Evolutionary conservation across 768 basidiomycete genomes (phyloP).

Genomic region (Lactifluus pinguis): DNA sequence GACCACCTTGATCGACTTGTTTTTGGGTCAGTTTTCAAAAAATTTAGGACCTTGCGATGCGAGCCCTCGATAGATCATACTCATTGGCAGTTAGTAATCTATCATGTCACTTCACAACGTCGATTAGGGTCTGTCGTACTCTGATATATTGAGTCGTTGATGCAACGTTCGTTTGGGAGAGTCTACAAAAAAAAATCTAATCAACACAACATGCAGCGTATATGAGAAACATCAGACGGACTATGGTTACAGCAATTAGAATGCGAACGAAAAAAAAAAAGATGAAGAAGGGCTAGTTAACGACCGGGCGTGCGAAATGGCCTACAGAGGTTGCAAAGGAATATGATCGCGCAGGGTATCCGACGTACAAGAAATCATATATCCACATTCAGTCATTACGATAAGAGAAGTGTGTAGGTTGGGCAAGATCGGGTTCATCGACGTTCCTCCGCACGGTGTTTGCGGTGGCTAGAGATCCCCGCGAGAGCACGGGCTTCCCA

Average conservation of each 20-base stretch:
- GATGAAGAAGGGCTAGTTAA: background rate
- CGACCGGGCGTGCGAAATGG: background rate
- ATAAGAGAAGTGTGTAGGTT: background rate
- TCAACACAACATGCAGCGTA: constrained; percentile 6
- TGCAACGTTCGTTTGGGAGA: constrained; percentile 3
- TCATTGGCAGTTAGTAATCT: background rate
- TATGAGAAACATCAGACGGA: constrained; percentile 11
- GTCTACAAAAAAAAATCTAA: constrained; percentile 6
- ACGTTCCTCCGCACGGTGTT: constrained; percentile 32
- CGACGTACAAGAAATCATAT: constrained; percentile 5
- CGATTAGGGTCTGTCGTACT: constrained; percentile 3
- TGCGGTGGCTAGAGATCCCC: constrained; percentile 31
- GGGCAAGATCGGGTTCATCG: constrained; percentile 21
- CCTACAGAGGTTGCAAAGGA: background rate
- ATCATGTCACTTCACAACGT: background rate
- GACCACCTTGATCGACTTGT: background rate
- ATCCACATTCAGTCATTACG: background rate
- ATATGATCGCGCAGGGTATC: constrained; percentile 12
- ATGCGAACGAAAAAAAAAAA: constrained; percentile 1
- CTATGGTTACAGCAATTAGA: constrained; percentile 14
- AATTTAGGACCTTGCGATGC: background rate
- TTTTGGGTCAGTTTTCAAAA: background rate
- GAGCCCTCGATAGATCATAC: background rate
- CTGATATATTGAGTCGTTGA: background rate
- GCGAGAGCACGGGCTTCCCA: constrained; percentile 54